Conservation (phyloP, 768 basidiomycete species). For the Suillus placidus region DNA sequence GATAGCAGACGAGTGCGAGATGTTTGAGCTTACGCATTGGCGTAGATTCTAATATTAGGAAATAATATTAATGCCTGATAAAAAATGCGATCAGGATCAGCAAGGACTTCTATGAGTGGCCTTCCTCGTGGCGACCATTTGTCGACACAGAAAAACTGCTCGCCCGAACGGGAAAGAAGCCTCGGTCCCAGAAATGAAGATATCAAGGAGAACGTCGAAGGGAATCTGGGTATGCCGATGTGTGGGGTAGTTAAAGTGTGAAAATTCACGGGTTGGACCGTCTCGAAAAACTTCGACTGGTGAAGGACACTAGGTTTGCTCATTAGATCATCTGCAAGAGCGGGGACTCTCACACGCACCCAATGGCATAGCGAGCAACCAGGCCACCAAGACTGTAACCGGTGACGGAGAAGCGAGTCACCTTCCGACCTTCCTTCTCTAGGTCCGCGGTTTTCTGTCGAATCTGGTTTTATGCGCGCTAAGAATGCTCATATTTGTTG, state of each 20-base stretch:
- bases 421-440: constrained; percentile 52
- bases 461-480: constrained; percentile 44
- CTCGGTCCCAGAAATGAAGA: constrained; percentile 61
- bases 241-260: constrained; percentile 84
- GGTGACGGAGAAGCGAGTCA: constrained; percentile 70
- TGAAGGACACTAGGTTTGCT: constrained; percentile 53
- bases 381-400: constrained; percentile 87
- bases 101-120: constrained; percentile 74
- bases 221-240: constrained; percentile 70
- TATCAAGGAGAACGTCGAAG: constrained; percentile 58
- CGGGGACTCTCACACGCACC: constrained; percentile 40
- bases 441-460: constrained; percentile 55
- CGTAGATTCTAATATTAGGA: constrained; percentile 72
- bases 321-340: constrained; percentile 10
- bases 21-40: constrained; percentile 62
- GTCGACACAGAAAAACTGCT: constrained; percentile 76
- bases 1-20: neutral
- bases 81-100: constrained; percentile 80
- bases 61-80: constrained; percentile 72
- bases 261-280: constrained; percentile 76
- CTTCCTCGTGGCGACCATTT: constrained; percentile 70
- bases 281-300: constrained; percentile 71
- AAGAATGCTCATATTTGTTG: neutral
- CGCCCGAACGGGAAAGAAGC: constrained; percentile 77
- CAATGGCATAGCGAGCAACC: constrained; percentile 77